Conservation (phyloP, 2,329 filamentous ascomycete species). For the Diaporthe helianthi region DNA sequence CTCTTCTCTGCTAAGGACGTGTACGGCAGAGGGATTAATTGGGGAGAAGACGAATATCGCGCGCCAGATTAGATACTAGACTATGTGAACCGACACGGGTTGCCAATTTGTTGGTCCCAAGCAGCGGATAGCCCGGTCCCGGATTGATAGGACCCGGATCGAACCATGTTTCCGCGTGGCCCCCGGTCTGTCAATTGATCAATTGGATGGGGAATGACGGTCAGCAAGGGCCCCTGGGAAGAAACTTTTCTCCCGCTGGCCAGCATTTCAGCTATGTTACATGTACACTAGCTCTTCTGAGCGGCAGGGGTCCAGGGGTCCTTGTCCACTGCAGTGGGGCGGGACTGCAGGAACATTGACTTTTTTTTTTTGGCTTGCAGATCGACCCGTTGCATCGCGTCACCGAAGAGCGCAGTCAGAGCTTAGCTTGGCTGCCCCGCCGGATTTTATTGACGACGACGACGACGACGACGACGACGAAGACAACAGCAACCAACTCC, state of each 20-base stretch:
- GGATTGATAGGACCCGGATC: slow-evolving; percentile 9
- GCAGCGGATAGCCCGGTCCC: slow-evolving; percentile 14
- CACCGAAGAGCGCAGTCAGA: neutral
- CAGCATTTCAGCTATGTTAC: neutral
- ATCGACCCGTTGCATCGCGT: slow-evolving; percentile 12
- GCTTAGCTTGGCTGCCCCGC: slow-evolving; percentile 11
- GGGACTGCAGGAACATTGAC: slow-evolving; percentile 18
- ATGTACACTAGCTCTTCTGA: no score
- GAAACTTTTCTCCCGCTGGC: slow-evolving; percentile 22
- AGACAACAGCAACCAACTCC: no score
- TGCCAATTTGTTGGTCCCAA: no score
- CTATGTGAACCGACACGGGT: neutral
- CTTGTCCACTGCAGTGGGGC: neutral
- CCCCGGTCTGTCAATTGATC: slow-evolving; percentile 20
- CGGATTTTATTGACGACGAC: neutral
- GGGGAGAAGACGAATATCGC: neutral
- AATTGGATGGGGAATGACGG: slow-evolving; percentile 18
- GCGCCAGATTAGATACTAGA: neutral
- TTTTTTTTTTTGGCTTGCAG: slow-evolving; percentile 10
- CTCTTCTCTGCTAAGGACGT: neutral
- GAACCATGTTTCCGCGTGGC: slow-evolving; percentile 1
- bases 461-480: neutral
- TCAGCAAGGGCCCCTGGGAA: slow-evolving; percentile 17
- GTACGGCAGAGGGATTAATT: neutral
- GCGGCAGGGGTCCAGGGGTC: slow-evolving; percentile 21